Conservation (phyloP, 1,139 yeast species). For the Taphrina wiesneri region DNA sequence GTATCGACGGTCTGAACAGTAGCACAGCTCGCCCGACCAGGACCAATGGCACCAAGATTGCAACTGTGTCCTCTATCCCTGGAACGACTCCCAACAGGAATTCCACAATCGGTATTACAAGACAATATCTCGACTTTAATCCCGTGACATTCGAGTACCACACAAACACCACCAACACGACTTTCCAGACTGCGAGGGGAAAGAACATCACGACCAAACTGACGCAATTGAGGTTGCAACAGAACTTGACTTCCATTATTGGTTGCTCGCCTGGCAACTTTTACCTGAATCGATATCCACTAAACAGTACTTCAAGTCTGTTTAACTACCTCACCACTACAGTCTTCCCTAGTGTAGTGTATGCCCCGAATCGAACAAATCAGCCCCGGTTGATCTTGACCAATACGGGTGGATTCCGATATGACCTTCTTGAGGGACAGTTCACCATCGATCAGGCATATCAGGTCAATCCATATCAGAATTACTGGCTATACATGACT, state of each 20-base stretch:
- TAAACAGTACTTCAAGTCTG: conserved; percentile 60
- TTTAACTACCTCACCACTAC: conserved; percentile 60
- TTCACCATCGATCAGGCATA: conserved; percentile 79
- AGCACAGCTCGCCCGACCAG: conserved; percentile 9
- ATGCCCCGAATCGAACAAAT: conserved; percentile 41
- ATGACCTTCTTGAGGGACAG: conserved; percentile 82
- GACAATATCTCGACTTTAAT: conserved; percentile 65
- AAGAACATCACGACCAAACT: conserved; percentile 53
- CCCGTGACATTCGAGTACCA: conserved; percentile 68
- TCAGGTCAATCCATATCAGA: conserved; percentile 82
- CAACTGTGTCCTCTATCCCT: conserved; percentile 23
- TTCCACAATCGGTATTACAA: conserved; percentile 35
- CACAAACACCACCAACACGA: conserved; percentile 46
- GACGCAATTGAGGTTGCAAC: conserved; percentile 50
- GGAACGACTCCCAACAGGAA: conserved; percentile 25
- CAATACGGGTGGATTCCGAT: conserved; percentile 87
- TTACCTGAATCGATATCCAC: conserved; percentile 68
- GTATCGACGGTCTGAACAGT: conserved; percentile 52
- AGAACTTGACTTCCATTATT: conserved; percentile 56
- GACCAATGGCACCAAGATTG: conserved; percentile 32
- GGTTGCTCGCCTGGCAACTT: conserved; percentile 71
- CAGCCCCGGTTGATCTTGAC: conserved; percentile 63
- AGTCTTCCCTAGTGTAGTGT: conserved; percentile 60
- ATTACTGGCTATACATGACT: conserved; percentile 64
- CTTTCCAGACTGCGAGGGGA: conserved; percentile 57